Evolutionary conservation across 2,329 filamentous ascomycete genomes (phyloP), one percentile per base, ranked within the genome.

Genomic region (Cryphonectria parasitica): DNA sequence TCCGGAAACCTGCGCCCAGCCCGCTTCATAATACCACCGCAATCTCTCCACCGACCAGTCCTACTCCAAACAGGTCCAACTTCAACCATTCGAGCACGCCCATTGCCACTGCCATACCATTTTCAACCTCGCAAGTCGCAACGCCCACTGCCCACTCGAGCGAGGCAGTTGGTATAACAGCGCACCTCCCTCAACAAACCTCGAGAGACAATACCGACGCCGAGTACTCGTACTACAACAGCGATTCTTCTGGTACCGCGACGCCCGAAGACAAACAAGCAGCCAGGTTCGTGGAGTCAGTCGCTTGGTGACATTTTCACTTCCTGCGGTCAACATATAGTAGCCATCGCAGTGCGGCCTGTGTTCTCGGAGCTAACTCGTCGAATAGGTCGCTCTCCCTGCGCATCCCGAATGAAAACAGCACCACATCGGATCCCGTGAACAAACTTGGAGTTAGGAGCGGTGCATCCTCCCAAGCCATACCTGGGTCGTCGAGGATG

Each of bases 321-420:
- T 13, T 58, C 58, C 36, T 25, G 43, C 28, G 3, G 25, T 66
- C 54, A 22, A 31, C 43, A 54, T 49, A 41, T n/a, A 43, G 31
- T n/a, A 60, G 43, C 68, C 52, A 17, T 25, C 25, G 67, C 68
- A 58, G 31, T 60, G 62, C 60, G 61, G 36, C 22, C 2, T 28
- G 63, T 28, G 13, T 15, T 45, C 31, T 34, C 6, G 10, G 17
- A 68, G 66, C 63, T 72, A 34, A 72, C 56, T 28, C 39, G 11
- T 56, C 25, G 43, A 74, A 45, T 69, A 82, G 80, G 74, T 74
- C 69, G 49, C 66, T 74, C 43, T 76, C 75, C 34, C 75, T 76
- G 31, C 74, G 74, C 67, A 71, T 78, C 77, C 79, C 86, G 83
- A 84, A 88, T 87, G 87, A 86, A 73, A 80, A 75, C 71, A 82